Evolutionary conservation across 2,329 filamentous ascomycete genomes (phyloP), one percentile per base, ranked within the genome.

Genomic region (Phialemonium atrogriseum): DNA sequence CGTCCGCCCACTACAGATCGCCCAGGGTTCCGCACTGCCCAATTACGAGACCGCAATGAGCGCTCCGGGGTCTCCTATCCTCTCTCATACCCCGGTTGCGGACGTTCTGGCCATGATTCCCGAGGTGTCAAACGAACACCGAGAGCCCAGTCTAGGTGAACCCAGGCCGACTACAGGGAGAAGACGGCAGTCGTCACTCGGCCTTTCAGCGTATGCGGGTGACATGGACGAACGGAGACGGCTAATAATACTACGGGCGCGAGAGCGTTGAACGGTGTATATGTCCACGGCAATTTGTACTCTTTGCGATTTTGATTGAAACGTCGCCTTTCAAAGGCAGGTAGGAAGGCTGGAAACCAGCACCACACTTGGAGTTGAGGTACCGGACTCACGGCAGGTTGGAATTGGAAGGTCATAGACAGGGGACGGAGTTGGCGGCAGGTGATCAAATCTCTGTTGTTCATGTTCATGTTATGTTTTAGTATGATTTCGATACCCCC

Each of bases 41-140:
- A 76, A 83, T 48, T 87, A 87, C 48, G 59, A 69, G 34, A 70
- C 78, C 3, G 78, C 73, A 1, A 58, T 71, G 25, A 73, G 66
- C 43, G 64, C 64, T 17, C 72, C 74, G 5, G 51, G 53, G 13
- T 67, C 69, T 10, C 64, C 68, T 2, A 60, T 60, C 1, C 55
- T 55, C 13, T 48, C 43, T 4, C 57, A 63, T 46, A 37, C 49
- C 8, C 47, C 55, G 14, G 54, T 60, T 7, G 27, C 33, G 12
- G 43, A 51, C 22, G 42, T 38, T 2, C 41, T 57, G 12, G 48
- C 48, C 5, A 45, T 48, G 24, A 56, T 57, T 11, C 37, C 43
- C 3, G 54, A 56, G 28, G 37, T 43, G 9, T 36, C 42, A 10
- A 27, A 43, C n/a, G 43, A 49, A 33, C 27, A 45, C 22, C 31